Base-by-base conservation (phyloP, 495 filamentous ascomycete genomes). In the Podospora bellae-mahoneyi region DNA sequence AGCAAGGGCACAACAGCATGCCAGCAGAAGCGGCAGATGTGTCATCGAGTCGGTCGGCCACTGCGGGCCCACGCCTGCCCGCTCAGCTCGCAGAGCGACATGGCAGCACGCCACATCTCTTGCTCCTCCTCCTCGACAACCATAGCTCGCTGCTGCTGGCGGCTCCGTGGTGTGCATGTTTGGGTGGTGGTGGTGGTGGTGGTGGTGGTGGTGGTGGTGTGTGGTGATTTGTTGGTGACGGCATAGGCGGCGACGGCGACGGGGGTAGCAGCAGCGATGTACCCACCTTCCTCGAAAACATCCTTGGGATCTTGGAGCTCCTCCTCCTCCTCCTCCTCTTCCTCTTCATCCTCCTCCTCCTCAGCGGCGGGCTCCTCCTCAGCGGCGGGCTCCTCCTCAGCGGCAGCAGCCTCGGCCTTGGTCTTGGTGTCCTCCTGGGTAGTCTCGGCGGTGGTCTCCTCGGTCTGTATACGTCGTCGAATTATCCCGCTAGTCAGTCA, bases 281-380 rank as follows among this genome's bases (percentile, higher is more conserved):
- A 91, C 91, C 81, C 82, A 97, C 95, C 93, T 84, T 94, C 92
- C 76, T 95, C 90, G 66, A 99, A 79, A 82, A 88, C 88, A 69
- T 93, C 92, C 86, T 96, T 96, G 68, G 87, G 86, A 77, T 99
- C 95, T 71, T 88, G 88, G 61, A 88, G 85, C 84, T 98, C 94
- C 69, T 96, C 92, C 72, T 96, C 93, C 68, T 96, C 93, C 16
- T 95, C 92, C 67, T 95, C 92, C 64, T 92, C 91, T 64, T 92
- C 89, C 26, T 87, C 87, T 62, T 86, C 82, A 16, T 78, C 83
- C 54, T 81, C 83, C 55, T 81, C 79, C 60, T 81, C 83, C 64
- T 79, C 84, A 55, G 80, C 84, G 9, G 77, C n/a, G n/a, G n/a
- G n/a, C n/a, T n/a, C 80, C 60, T 85, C 83, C 55, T 77, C 79